Evolutionary conservation across 352 stramenopile species (phyloP), one percentile per base, ranked within the genome.

Genomic region (Phytophthora uliginosa): DNA sequence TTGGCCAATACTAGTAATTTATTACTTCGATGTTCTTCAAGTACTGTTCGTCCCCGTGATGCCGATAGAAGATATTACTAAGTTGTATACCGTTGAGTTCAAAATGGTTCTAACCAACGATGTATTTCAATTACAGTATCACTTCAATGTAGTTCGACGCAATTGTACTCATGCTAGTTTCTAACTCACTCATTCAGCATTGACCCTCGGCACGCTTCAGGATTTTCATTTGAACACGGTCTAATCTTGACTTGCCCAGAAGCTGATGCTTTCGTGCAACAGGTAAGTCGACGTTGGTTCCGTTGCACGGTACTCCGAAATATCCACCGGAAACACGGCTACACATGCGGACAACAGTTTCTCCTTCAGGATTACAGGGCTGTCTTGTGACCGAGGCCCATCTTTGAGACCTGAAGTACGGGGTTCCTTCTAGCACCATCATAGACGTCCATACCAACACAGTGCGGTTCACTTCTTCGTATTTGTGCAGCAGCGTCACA

Each of bases 381-480:
- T 56, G 9, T 18, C 28, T 53, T 38, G 51, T 51, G 22, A 76
- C 31, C 4, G 51, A 54, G 6, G 72, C 50, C 63, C 69, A 73
- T 5, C 57, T 63, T 33, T 69, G 69, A 0, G 69, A 64, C 33
- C 34, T 63, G 22, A 72, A 73, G 48, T 24, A 59, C 4, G 56
- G 48, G 5, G 40, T 71, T 7, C 63, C 69, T 13, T 67, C 22
- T 13, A 64, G 40, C 2, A 63, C 48, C 55, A 76, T 50, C 63
- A 76, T 52, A 22, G 69, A 76, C 31, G 69, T 76, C 69, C 63
- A 76, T 4, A 68, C 13, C 3, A 76, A n/a, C 42, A 63, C 9
- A 31, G 56, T 20, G 1, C 56, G 50, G 45, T 54, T 40, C 7
- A 63, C 26, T 20, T 72, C 2, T 20, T 71, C 50, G 7, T 52